Base-by-base conservation (phyloP, 1,139 yeast species). In the Pneumocystis oryctolagi region DNA sequence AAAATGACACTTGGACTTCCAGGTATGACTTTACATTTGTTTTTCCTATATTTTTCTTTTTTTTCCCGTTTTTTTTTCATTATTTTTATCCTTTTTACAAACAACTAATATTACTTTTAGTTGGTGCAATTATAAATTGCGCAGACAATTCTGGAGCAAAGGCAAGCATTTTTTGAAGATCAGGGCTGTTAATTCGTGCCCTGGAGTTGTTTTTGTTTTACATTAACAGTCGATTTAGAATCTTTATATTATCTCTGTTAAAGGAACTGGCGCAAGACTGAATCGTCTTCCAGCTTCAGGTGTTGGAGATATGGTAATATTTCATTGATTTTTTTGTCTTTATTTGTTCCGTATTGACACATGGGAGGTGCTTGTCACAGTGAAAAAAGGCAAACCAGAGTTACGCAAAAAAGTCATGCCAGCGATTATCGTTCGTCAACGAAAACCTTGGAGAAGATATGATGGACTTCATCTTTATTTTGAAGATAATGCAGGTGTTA, bases 371-470 rank as follows among this genome's bases (percentile, higher is more conserved):
- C 61, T 69, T 69, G 98, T 98, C 76, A 94, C 99, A 75, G 99
- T 94, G 79, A 94, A 92, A 88, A 94, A 94, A 85, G 99, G 99
- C 88, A 94, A 94, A 90, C 99, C 99, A 79, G 99, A 94, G 82
- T 89, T 94, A 81, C 90, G 99, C 87, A 94, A 94, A 96, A 94
- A 94, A 86, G 97, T 94, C 73, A 90, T 94, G 97, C 98, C 97
- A 80, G 98, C 98, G 76, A 89, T 94, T 74, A 97, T 94, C 76
- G 88, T 94, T 73, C 92, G 99, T 84, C 99, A 94, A 84, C 82
- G 98, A 73, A 92, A 92, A 85, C 94, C 99, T 74, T 94, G 99
- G 99, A 90, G 99, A 90, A 89, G 99, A 87, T 89, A 86, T 85
- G 99, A 94, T 78, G 99, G 99, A 87, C 88, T 89, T 76, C 94